Evolutionary conservation across 345 rosid genomes (phyloP), one percentile per base, ranked within the genome.

Genomic region (Eucalyptus curtisii): DNA sequence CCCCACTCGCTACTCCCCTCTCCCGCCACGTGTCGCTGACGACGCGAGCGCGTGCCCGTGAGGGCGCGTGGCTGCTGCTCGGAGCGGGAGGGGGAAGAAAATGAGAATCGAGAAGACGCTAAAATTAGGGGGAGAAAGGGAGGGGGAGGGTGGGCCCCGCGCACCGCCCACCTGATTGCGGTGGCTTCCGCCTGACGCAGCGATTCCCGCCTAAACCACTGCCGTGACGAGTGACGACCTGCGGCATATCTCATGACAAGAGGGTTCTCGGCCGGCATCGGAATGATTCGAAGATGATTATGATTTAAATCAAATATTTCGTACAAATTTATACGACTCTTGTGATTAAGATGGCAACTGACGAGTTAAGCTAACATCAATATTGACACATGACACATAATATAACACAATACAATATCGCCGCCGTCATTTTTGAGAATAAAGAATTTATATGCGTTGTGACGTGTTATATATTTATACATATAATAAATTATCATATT

Each of bases 371-470:
- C n/a, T 19, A 52, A 0, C 5, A 52, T 52, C 24, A 0, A 19
- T 0, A 19, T 19, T 19, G 24, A 7, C 57, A 52, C 2, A 2
- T 5, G 5, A 49, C 15, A 13, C 49, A 2, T n/a, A n/a, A n/a
- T n/a, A n/a, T n/a, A n/a, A n/a, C n/a, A n/a, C n/a, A n/a, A n/a
- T n/a, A n/a, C n/a, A n/a, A n/a, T n/a, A n/a, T n/a, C n/a, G n/a
- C n/a, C n/a, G n/a, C n/a, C n/a, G n/a, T n/a, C n/a, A n/a, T n/a
- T n/a, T n/a, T n/a, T n/a, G 0, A 50, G 17, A 50, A 50, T 50
- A 50, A 1, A 50, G 0, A 0, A 50, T 52, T 52, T 2, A 4
- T 0, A 19, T 52, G 3, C 1, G 4, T 1, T 1, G 1, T 0
- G 3, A 50, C 1, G 16, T 7, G 2, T 49, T 49, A 1, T 50